Evolutionary conservation across 2,329 filamentous ascomycete species (phyloP).

Genomic region (Exserohilum turcica): DNA sequence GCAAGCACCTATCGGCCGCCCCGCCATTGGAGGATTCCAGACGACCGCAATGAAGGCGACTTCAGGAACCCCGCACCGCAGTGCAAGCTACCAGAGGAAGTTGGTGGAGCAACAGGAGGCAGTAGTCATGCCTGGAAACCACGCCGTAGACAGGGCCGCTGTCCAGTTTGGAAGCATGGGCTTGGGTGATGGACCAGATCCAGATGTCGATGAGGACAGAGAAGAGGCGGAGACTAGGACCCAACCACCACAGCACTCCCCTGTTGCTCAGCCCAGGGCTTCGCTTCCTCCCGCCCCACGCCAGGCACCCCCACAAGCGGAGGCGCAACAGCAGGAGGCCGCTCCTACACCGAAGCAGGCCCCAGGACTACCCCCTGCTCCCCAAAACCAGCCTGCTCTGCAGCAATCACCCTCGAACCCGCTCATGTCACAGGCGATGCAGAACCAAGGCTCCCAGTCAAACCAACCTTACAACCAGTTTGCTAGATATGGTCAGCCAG

Average conservation of each 20-base stretch:
- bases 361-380: slow-evolving; percentile 65
- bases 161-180: slow-evolving; percentile 98
- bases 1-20: slow-evolving; percentile 65
- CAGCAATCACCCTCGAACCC: slow-evolving; percentile 53
- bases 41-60: slow-evolving; percentile 83
- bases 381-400: slow-evolving; percentile 55
- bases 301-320: slow-evolving; percentile 49
- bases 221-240: slow-evolving; percentile 94
- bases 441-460: slow-evolving; percentile 54
- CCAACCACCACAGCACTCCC: slow-evolving; percentile 91
- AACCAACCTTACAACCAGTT: slow-evolving; percentile 65
- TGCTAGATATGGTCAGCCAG: slow-evolving; percentile 69
- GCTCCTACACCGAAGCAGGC: slow-evolving; percentile 62
- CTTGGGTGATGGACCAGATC: slow-evolving; percentile 70
- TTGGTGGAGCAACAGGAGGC: slow-evolving; percentile 95
- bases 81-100: slow-evolving; percentile 81
- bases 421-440: slow-evolving; percentile 61
- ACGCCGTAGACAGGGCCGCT: slow-evolving; percentile 87
- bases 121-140: slow-evolving; percentile 97
- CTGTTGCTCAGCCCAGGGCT: slow-evolving; percentile 81
- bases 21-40: slow-evolving; percentile 73
- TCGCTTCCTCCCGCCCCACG: slow-evolving; percentile 76
- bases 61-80: slow-evolving; percentile 62
- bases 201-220: slow-evolving; percentile 88
- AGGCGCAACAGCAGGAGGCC: slow-evolving; percentile 47